Evolutionary conservation across 768 basidiomycete genomes (phyloP), one percentile per base, ranked within the genome.

Genomic region (Goffeauzyma gilvescens): DNA sequence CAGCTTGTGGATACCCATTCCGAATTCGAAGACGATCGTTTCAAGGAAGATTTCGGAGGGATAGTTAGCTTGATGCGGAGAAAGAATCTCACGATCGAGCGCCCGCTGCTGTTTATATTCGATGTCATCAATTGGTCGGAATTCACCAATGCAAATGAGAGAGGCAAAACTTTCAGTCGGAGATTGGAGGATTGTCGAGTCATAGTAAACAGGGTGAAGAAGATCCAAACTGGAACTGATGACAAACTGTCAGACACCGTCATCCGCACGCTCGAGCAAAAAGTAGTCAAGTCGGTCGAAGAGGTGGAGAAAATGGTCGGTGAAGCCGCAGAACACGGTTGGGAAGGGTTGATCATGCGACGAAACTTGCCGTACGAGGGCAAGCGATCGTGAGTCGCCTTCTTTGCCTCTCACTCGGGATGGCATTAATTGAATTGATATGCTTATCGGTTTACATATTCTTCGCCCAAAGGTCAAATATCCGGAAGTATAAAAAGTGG

Each of bases 401-500:
- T 28, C 6, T 24, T 8, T 13, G 32, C 22, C 22, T 10, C 17
- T 17, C 15, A 18, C 22, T 21, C 18, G 22, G 14, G 17, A 6
- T 12, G 6, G 8, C 4, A 30, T 2, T 13, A 6, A 20, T 20
- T 14, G 3, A 14, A 10, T 18, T 2, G 6, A 2, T 2, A 4
- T 27, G 22, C 6, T 9, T 6, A 35, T 26, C 5, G 17, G 15
- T 26, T 14, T 9, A 21, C 17, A 31, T 27, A 8, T 25, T 40
- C n/a, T 21, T 20, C 21, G 14, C 8, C 20, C 1, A 6, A 33
- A 62, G 60, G 10, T 26, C 52, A 12, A 53, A 58, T 24, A 53
- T 62, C n/a, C 50, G 57, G 8, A 62, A 62, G 41, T 62, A 58
- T 55, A 62, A 62, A 44, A 46, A 55, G 45, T 62, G 58, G 58